A percentile compares a stretch with the other conserved stretches of the same genome.
phyloP scores from a whole-genome alignment of 306 rosid species.

The Leucaena leucocephala region DNA sequence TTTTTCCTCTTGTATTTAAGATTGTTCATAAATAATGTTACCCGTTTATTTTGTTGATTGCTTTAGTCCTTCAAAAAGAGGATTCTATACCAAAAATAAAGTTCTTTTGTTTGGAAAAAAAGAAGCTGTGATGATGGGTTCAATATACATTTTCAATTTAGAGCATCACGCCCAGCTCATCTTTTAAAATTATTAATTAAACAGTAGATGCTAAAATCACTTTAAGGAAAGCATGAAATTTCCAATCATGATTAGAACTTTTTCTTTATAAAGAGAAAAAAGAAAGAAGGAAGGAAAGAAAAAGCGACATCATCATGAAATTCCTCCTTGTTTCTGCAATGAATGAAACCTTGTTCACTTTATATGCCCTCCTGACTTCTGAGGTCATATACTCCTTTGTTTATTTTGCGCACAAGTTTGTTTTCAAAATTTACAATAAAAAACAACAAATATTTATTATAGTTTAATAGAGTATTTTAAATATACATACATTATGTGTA shows the following conservation, averaged over 20 bases:
- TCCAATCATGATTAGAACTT: slow-evolving; percentile 48
- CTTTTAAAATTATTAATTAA: slow-evolving; percentile 27
- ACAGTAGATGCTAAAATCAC: slow-evolving; percentile 36
- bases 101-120: neutral
- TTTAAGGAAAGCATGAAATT: slow-evolving; percentile 53
- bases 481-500: neutral
- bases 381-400: slow-evolving; percentile 17
- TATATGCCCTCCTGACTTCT: slow-evolving; percentile 38
- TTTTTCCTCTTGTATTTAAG: neutral
- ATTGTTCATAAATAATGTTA: neutral
- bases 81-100: slow-evolving; percentile 29
- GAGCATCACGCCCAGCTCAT: slow-evolving; percentile 42
- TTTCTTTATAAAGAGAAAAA: neutral
- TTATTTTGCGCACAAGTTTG: neutral
- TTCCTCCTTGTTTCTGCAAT: slow-evolving; percentile 34
- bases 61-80: slow-evolving; percentile 32
- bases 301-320: slow-evolving; percentile 38
- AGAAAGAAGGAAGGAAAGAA: neutral
- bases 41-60: neutral
- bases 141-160: slow-evolving; percentile 39
- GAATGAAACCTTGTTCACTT: slow-evolving; percentile 38
- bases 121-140: slow-evolving; percentile 5
- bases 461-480: neutral
- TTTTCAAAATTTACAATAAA: neutral
- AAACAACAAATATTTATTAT: too few relatives aligned